A percentile compares a stretch with the other conserved stretches of the same genome.
Conservation (phyloP, 768 basidiomycete genomes). For the Hypholoma sublateritium region DNA sequence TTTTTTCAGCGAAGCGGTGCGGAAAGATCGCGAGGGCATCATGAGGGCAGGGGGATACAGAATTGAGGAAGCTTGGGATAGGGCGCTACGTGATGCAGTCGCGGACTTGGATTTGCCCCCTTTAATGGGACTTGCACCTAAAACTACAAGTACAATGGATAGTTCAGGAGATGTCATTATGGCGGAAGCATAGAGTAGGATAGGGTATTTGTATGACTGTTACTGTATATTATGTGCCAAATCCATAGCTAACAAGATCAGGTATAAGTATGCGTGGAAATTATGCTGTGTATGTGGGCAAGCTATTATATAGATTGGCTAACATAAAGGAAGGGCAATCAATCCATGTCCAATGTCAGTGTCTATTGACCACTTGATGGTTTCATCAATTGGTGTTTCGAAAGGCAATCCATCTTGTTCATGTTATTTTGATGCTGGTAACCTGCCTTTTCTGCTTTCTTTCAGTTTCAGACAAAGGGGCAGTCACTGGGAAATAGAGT, state of each 20-base stretch:
- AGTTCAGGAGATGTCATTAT: conserved; percentile 46
- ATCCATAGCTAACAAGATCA: not conserved
- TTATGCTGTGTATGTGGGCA: no score
- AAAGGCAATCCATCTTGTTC: conserved; percentile 1
- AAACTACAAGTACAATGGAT: conserved; percentile 21
- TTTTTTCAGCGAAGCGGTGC: conserved; percentile 71
- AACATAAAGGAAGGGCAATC: no score
- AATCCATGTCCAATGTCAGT: not conserved
- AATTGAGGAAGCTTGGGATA: conserved; percentile 83
- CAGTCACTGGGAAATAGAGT: conserved; percentile 74
- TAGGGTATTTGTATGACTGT: conserved; percentile 1
- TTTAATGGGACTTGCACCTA: conserved; percentile 30
- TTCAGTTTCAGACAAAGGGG: conserved; percentile 57
- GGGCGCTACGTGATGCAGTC: conserved; percentile 73
- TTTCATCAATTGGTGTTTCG: no score
- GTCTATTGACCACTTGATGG: not conserved
- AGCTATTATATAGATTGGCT: no score
- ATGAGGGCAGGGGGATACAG: conserved; percentile 84
- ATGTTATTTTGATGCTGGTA: conserved; percentile 44
- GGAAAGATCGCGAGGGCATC: conserved; percentile 73
- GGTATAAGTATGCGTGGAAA: no score
- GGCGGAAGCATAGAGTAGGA: conserved; percentile 31
- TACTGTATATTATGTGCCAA: conserved; percentile 6
- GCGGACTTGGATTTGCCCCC: conserved; percentile 69
- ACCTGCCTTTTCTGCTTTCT: conserved; percentile 50